Evolutionary conservation across 2,329 filamentous ascomycete species (phyloP), one percentile per base, ranked within the genome.

Genomic region (Nemania abortiva): DNA sequence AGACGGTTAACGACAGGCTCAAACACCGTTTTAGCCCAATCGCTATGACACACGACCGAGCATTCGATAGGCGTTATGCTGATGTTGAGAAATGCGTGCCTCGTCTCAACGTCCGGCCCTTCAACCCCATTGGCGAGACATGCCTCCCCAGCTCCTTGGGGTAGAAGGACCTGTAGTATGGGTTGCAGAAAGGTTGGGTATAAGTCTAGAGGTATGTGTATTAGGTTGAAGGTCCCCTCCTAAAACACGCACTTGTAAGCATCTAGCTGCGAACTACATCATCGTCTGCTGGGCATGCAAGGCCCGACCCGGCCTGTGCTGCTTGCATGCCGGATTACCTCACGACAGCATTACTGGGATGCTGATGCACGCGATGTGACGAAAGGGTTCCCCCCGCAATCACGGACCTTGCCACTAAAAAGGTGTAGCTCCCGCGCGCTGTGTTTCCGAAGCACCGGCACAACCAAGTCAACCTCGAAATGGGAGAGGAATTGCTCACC

Each of bases 61-160:
- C 94, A 97, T 81, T 98, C 96, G 64, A 97, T 88, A 0, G 94
- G 93, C 0, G 95, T 98, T 76, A 98, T 88, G 71, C 93, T 97
- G 74, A 99, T 90, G 80, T 98, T 98, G 79, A 98, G 87, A 80
- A 99, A 98, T 53, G 90, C 90, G 81, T 96, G 92, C 77, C 87
- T 86, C 70, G 84, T 82, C 70, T 87, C 85, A 52, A 81, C 70
- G 3, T 83, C 85, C 52, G 87, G 80, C 20, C 84, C 86, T 69
- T 85, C 83, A 53, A 84, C 77, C 39, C 75, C 77, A 66, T 80
- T 76, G 20, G 74, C 71, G 45, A 72, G 77, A 57, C 79, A 77
- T 68, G 82, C 77, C 58, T 80, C 76, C 24, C 78, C 79, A 61
- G 63, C 57, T 11, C 79, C 78, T 65, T 89, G 86, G 15, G 94